Evolutionary conservation across 371 early-diverging fungal genomes (phyloP).

Genomic region (Lichtheimia ornata): DNA sequence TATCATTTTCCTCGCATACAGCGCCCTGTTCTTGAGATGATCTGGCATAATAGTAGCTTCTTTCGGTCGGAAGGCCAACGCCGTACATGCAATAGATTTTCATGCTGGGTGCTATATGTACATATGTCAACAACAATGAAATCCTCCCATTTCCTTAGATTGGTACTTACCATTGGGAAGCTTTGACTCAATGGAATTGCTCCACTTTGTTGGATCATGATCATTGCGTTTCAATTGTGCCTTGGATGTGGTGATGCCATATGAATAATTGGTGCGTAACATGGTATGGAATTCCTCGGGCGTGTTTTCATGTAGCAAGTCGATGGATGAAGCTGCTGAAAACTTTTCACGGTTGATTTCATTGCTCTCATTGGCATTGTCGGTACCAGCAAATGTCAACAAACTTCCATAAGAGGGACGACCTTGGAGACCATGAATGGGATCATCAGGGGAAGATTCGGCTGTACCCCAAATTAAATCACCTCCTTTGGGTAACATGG

Average conservation of each 20-base stretch:
- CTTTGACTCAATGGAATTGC: slow-evolving; percentile 83
- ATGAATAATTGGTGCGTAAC: slow-evolving; percentile 64
- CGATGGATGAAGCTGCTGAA: slow-evolving; percentile 32
- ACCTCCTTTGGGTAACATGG: slow-evolving; percentile 90
- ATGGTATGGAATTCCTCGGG: slow-evolving; percentile 50
- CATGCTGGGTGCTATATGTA: slow-evolving; percentile 65
- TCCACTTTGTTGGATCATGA: slow-evolving; percentile 72
- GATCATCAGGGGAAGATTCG: slow-evolving; percentile 64
- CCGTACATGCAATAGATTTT: slow-evolving; percentile 88
- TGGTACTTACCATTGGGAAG: slow-evolving; percentile 67
- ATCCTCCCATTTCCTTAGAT: neutral
- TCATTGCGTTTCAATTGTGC: slow-evolving; percentile 50
- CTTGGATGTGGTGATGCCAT: slow-evolving; percentile 62
- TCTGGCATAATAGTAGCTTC: slow-evolving; percentile 70
- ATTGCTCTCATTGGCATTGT: neutral
- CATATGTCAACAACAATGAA: neutral
- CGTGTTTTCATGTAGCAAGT: slow-evolving; percentile 54
- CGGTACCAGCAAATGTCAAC: slow-evolving; percentile 31
- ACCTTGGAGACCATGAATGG: slow-evolving; percentile 22
- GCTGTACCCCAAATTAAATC: slow-evolving; percentile 78
- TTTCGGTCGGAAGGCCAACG: slow-evolving; percentile 76
- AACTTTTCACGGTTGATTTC: neutral
- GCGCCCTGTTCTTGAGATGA: slow-evolving; percentile 1
- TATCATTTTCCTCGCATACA: neutral
- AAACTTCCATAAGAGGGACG: slow-evolving; percentile 43